Conservation (phyloP, 768 basidiomycete species). For the Leccinum obscurum region DNA sequence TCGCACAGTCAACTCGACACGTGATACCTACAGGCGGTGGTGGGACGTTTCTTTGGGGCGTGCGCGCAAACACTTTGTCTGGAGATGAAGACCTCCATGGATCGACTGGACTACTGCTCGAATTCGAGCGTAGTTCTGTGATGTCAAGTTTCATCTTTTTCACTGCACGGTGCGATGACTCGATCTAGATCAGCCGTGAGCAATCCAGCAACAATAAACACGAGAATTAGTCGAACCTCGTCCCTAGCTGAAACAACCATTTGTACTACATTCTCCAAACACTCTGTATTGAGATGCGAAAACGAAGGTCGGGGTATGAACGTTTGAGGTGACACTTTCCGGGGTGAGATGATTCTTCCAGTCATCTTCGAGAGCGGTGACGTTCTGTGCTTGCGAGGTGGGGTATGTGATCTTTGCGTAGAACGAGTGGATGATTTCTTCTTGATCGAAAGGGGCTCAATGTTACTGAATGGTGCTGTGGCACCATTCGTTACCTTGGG, state of each 20-base stretch:
- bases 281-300: slow-evolving; percentile 35
- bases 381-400: slow-evolving; percentile 40
- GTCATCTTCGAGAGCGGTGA: slow-evolving; percentile 54
- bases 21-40: slow-evolving; percentile 42
- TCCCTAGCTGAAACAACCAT: slow-evolving; percentile 57
- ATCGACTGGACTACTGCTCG: slow-evolving; percentile 27
- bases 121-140: slow-evolving; percentile 38
- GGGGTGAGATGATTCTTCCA: slow-evolving; percentile 47
- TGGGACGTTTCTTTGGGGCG: slow-evolving; percentile 43
- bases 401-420: slow-evolving; percentile 39
- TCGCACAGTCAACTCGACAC: slow-evolving; percentile 4
- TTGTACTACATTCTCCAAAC: slow-evolving; percentile 47
- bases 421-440: slow-evolving; percentile 72
- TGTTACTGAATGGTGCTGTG: slow-evolving; percentile 40
- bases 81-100: slow-evolving; percentile 57
- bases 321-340: slow-evolving; percentile 56
- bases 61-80: slow-evolving; percentile 48
- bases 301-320: slow-evolving; percentile 32
- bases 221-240: slow-evolving; percentile 47
- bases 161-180: slow-evolving; percentile 64
- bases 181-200: slow-evolving; percentile 49
- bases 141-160: slow-evolving; percentile 77
- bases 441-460: slow-evolving; percentile 83
- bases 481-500: slow-evolving; percentile 43
- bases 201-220: not conserved